Evolutionary conservation across 352 stramenopile genomes (phyloP), one percentile per base, ranked within the genome.

Genomic region (Pythium oligandrum): DNA sequence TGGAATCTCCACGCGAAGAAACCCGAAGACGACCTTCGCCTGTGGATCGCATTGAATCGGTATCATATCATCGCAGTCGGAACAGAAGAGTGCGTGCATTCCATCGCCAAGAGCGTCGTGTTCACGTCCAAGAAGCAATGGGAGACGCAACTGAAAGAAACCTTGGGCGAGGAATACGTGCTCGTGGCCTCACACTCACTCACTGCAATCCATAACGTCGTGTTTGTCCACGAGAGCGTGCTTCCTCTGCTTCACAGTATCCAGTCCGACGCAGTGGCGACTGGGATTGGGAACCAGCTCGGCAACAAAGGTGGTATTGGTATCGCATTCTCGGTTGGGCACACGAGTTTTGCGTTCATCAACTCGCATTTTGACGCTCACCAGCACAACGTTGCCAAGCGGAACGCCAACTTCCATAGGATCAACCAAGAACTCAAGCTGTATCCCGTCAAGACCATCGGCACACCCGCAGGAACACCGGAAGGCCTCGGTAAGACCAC

Each of bases 281-380:
- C 93, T 32, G 95, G 95, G 0, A 76, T 98, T 35, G 93, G 90
- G 0, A 98, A 98, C 55, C 83, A 98, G 7, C 74, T 99, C 17
- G 90, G 96, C 42, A 99, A 99, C 66, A 98, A 98, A 64, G 95
- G 82, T 49, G 93, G 89, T n/a, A 93, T 98, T 17, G 91, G 84
- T 26, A 83, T 97, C 8, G 91, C 91, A 26, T 78, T 98, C 51
- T 73, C 47, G 0, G 55, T 97, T 2, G 89, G 73, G 1, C 37
- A 57, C 32, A 96, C 88, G 4, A 85, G 70, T 49, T 93, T 98
- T 46, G 74, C 96, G 0, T 97, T 99, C 55, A 75, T 98, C 30
- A 96, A 94, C 51, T 86, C 74, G 55, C 96, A 99, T 58, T 87
- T 99, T 45, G 96, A 97, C 37, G 95, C 95, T 1, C 93, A 98